phyloP scores from a whole-genome alignment of 2,329 filamentous ascomycete species.

The Calonectria pteridis region DNA sequence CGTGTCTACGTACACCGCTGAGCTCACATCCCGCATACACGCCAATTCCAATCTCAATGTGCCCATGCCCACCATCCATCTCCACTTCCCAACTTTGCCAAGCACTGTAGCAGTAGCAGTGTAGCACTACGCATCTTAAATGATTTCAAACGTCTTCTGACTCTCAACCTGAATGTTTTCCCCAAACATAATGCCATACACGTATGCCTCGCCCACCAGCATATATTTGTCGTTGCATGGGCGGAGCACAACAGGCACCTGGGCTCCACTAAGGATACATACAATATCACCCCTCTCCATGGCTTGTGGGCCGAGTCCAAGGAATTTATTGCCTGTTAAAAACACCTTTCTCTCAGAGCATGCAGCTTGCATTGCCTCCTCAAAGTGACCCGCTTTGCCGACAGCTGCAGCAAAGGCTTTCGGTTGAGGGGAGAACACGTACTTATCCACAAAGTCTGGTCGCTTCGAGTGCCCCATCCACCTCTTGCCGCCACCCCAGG shows the following conservation, averaged over 20 bases:
- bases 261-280: neutral
- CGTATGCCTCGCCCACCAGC: neutral
- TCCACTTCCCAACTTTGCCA: no score
- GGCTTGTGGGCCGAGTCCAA: neutral
- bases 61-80: no score
- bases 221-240: neutral
- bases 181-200: neutral
- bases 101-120: no score
- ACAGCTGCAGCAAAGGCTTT: neutral
- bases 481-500: neutral
- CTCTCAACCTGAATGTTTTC: neutral
- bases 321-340: neutral
- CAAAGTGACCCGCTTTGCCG: neutral
- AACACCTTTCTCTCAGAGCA: neutral
- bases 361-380: neutral
- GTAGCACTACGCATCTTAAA: neutral
- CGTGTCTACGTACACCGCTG: no score
- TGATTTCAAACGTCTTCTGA: neutral
- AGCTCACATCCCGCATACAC: no score
- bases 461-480: neutral
- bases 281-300: neutral
- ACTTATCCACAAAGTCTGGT: neutral
- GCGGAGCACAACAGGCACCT: neutral
- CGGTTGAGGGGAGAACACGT: neutral
- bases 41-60: no score